Percentiles rank a stretch among this genome's conserved stretches.
Conservation (phyloP, 2,329 filamentous ascomycete species). For the Aaosphaeria arxii region DNA sequence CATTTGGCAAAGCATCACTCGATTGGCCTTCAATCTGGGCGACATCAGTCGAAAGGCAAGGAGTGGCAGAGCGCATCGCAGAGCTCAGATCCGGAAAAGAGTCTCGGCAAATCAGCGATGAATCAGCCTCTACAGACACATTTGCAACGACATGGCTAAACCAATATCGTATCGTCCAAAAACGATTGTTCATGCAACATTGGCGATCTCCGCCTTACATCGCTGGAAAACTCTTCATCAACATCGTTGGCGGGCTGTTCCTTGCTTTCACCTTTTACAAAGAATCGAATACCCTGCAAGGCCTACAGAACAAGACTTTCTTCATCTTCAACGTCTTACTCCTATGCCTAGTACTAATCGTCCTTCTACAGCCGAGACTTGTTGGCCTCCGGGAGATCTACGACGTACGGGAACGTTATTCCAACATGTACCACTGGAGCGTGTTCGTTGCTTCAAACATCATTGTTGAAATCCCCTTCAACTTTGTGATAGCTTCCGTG, state of each 20-base stretch:
- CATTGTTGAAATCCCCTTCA: slow-evolving; percentile 63
- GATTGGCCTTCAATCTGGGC: slow-evolving; percentile 45
- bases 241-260: slow-evolving; percentile 32
- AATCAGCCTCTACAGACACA: slow-evolving; percentile 45
- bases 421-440: slow-evolving; percentile 69
- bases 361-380: slow-evolving; percentile 53
- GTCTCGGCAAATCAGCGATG: slow-evolving; percentile 13
- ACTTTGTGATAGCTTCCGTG: slow-evolving; percentile 59
- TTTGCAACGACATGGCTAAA: slow-evolving; percentile 68
- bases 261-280: slow-evolving; percentile 69
- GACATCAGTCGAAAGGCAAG: slow-evolving; percentile 37
- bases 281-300: slow-evolving; percentile 44
- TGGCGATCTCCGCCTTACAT: slow-evolving; percentile 1
- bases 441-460: slow-evolving; percentile 67
- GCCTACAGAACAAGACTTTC: slow-evolving; percentile 40
- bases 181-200: slow-evolving; percentile 66
- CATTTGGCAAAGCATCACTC: slow-evolving; percentile 37
- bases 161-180: slow-evolving; percentile 64
- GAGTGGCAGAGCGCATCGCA: slow-evolving; percentile 36
- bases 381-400: slow-evolving; percentile 66
- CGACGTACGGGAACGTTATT: slow-evolving; percentile 55
- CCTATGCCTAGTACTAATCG: slow-evolving; percentile 28
- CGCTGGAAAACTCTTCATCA: slow-evolving; percentile 1
- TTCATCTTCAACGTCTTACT: slow-evolving; percentile 52
- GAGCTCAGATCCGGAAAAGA: slow-evolving; percentile 20